Conservation (phyloP, 2,329 filamentous ascomycete species). For the Raffaelea ambrosiae region DNA sequence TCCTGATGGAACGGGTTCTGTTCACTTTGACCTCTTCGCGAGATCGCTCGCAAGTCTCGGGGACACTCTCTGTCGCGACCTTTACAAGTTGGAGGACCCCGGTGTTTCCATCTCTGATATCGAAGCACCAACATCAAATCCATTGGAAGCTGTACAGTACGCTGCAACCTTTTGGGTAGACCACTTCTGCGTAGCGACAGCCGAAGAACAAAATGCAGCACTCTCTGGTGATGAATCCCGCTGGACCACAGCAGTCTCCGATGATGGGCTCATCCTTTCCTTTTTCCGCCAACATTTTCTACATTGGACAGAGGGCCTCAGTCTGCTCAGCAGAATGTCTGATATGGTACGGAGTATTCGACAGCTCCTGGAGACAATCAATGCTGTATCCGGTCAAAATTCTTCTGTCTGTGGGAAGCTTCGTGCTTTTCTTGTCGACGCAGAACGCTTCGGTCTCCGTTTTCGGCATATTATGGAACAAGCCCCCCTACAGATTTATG, state of each 20-base stretch:
- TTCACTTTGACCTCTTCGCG: too few relatives aligned
- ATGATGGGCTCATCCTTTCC: conserved; percentile 4
- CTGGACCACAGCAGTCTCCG: too few relatives aligned
- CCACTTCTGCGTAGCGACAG: too few relatives aligned
- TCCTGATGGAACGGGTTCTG: conserved; percentile 9
- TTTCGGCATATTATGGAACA: conserved; percentile 18
- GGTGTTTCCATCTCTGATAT: too few relatives aligned
- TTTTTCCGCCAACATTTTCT: conserved; percentile 28
- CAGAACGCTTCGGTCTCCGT: conserved; percentile 20
- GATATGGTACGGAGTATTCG: conserved; percentile 15
- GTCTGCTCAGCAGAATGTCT: conserved; percentile 20
- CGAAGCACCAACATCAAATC: too few relatives aligned
- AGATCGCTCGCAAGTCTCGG: too few relatives aligned
- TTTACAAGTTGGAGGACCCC: too few relatives aligned
- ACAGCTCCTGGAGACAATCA: conserved; percentile 8
- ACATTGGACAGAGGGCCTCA: conserved; percentile 33
- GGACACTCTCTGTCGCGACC: too few relatives aligned
- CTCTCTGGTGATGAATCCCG: too few relatives aligned
- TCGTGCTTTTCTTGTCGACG: conserved; percentile 12
- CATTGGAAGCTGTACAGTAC: too few relatives aligned
- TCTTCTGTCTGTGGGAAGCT: not conserved
- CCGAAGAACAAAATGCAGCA: too few relatives aligned
- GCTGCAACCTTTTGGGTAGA: too few relatives aligned
- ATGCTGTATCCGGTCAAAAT: not conserved
- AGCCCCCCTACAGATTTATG: conserved; percentile 24